A percentile compares a stretch with the other conserved stretches of the same genome.
Conservation (phyloP, 1,284 basidiomycete genomes). For the Ustilago nuda region DNA sequence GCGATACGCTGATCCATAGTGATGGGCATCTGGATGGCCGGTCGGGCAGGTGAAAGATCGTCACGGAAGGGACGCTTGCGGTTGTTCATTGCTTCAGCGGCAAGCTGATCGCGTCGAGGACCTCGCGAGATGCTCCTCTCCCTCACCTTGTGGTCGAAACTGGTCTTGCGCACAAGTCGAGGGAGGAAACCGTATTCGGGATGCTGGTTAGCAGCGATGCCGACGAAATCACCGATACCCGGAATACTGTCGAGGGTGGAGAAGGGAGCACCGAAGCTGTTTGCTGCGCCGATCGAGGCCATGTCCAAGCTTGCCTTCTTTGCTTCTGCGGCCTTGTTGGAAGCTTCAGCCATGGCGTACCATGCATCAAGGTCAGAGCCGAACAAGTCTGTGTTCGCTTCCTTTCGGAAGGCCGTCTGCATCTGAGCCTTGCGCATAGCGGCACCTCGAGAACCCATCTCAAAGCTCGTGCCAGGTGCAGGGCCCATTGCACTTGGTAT, state of each 20-base stretch:
- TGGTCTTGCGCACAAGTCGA: slow-evolving; percentile 67
- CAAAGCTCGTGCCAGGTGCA: slow-evolving; percentile 14
- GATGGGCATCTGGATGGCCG: slow-evolving; percentile 52
- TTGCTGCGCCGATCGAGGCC: slow-evolving; percentile 62
- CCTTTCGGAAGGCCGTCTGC: slow-evolving; percentile 59
- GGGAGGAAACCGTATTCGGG: slow-evolving; percentile 68
- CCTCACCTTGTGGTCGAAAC: slow-evolving; percentile 68
- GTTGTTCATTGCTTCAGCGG: slow-evolving; percentile 47
- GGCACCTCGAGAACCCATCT: slow-evolving; percentile 16
- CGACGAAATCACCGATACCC: slow-evolving; percentile 65
- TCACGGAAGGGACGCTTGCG: slow-evolving; percentile 64
- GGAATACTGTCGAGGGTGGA: slow-evolving; percentile 66
- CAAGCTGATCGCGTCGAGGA: slow-evolving; percentile 46
- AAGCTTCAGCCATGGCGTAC: slow-evolving; percentile 30
- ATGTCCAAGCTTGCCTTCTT: slow-evolving; percentile 56
- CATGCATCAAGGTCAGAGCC: slow-evolving; percentile 47
- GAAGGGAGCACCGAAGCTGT: slow-evolving; percentile 55
- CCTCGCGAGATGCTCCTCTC: slow-evolving; percentile 64
- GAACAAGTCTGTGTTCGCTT: slow-evolving; percentile 62
- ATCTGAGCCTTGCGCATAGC: slow-evolving; percentile 50
- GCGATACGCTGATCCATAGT: slow-evolving; percentile 66
- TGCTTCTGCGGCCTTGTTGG: slow-evolving; percentile 20
- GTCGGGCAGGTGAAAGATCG: slow-evolving; percentile 60
- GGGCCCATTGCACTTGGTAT: slow-evolving; percentile 13
- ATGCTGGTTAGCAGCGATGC: slow-evolving; percentile 66